Evolutionary conservation across 352 stramenopile species (phyloP), one percentile per base, ranked within the genome.

Genomic region (Pythium diclinum): DNA sequence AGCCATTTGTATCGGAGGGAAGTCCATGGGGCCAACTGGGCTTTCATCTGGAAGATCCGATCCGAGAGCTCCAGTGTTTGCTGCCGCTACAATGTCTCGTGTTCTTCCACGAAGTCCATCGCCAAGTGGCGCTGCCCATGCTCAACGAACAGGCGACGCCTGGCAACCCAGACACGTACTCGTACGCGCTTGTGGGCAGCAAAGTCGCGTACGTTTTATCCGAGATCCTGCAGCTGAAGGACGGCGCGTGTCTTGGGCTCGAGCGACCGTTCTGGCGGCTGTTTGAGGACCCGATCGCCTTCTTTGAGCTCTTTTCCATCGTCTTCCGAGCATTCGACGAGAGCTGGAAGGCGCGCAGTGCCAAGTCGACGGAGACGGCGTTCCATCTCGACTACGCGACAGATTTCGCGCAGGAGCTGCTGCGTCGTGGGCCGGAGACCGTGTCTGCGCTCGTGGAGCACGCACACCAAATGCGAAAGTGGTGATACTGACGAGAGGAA

Each of bases 251-350:
- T 56, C 63, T 95, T 17, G 86, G 85, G 9, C 76, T 75, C 0
- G 86, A 92, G 66, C 81, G 85, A 8, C 82, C 85, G 25, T 95
- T 93, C 63, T 95, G 86, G 86, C 83, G 81, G 8, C 71, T 93
- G 1, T 95, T 95, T 69, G 86, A 95, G 56, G 86, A 95, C 69
- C 83, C 86, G 0, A 85, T 93, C 36, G 84, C 79, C 3, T 91
- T 93, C 62, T 92, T 81, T 52, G 86, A 95, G 65, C 74, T 95
- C 10, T 95, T 87, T 49, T 85, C 79, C 42, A 69, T 95, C 62
- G 73, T 78, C 13, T 89, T 92, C 61, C 82, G 83, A 30, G 76
- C 78, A 3, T 92, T 91, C 56, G 78, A 93, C 51, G 66, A 83
- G 23, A 89, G 81, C 14, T 92, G 82, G 79, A 82, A 85, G 63